A percentile compares a stretch with the other conserved stretches of the same genome.
Conservation (phyloP, 1,284 basidiomycete species). For the Omphalotus olearius region DNA sequence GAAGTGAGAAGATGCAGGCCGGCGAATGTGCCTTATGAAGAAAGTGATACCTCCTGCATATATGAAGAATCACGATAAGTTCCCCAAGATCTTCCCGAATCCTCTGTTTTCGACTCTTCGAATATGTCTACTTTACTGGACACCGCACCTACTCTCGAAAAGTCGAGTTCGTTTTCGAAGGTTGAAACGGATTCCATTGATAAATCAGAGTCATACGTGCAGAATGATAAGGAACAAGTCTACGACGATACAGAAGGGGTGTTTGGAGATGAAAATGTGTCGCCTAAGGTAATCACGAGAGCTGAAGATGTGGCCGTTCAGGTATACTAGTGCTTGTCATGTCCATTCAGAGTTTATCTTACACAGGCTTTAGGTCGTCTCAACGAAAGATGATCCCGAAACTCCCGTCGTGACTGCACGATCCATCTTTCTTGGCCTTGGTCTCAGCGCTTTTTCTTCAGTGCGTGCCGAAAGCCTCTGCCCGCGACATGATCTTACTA, state of each 20-base stretch:
- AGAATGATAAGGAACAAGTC: constrained; percentile 21
- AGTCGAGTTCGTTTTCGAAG: not conserved
- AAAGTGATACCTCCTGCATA: no score
- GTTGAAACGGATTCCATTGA: not conserved
- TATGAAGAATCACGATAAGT: no score
- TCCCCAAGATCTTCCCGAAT: no score
- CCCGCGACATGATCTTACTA: not conserved
- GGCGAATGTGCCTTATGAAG: no score
- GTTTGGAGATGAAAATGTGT: constrained; percentile 19
- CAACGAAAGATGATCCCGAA: constrained; percentile 40
- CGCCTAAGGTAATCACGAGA: constrained; percentile 32
- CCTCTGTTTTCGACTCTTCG: no score
- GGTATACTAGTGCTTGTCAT: constrained; percentile 22
- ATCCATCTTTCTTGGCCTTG: constrained; percentile 40
- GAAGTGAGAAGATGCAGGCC: no score
- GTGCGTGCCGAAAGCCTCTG: constrained; percentile 26
- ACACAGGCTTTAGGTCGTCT: constrained; percentile 32
- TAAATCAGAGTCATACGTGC: constrained; percentile 2
- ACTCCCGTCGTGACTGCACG: constrained; percentile 46
- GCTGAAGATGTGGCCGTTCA: constrained; percentile 43
- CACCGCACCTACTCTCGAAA: not conserved
- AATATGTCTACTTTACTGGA: no score
- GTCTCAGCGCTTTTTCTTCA: constrained; percentile 45
- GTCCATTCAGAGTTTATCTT: not conserved
- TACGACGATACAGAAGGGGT: constrained; percentile 17